Evolutionary conservation across 192 early-diverging fungal species (phyloP), one percentile per base, ranked within the genome.

Genomic region (Haplosporangium gracile): DNA sequence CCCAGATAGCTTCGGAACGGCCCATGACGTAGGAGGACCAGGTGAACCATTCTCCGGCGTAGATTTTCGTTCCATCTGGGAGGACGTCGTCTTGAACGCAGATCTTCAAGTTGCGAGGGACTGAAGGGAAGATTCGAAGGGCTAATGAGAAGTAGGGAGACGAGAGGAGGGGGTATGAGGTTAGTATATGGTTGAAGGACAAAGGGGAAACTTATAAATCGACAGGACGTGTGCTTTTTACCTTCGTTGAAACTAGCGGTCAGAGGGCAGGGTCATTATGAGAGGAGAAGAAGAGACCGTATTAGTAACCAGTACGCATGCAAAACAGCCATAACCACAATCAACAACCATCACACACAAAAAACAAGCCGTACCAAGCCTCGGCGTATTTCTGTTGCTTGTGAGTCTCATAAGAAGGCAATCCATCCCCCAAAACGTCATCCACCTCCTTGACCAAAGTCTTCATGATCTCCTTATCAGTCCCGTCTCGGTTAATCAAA

Each of bases 71-170:
- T 10, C 94, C 94, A 74, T 94, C 93, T 5, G 95, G 95, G 42
- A 93, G 81, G 11, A 93, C 69, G 68, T 90, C 90, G 74, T 96
- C 94, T 10, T 91, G 60, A 22, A 94, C 68, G 26, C 91, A 90
- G 26, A 82, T 74, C 82, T 94, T 94, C 16, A 79, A 29, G 36
- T 94, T 90, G 0, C 36, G 42, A n/a, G 95, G 95, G 7, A 95
- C 94, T 9, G 90, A 84, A 36, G 95, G 94, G 81, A 91, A 90
- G 39, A 95, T 75, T 15, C 95, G 90, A 20, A 95, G 78, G 13
- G 40, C 79, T 80, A 80, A 2, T 4, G 57, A 63, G 32, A 18
- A 70, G 8, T 15, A 36, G 24, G 22, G 69, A 22, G 38, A 13
- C n/a, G 45, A 74, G 1, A 26, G 15, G 71, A 8, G n/a, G 13